A percentile compares a stretch with the other conserved stretches of the same genome.
phyloP scores from a whole-genome alignment of 2,329 filamentous ascomycete genomes.

The Eurotiales sp. region DNA sequence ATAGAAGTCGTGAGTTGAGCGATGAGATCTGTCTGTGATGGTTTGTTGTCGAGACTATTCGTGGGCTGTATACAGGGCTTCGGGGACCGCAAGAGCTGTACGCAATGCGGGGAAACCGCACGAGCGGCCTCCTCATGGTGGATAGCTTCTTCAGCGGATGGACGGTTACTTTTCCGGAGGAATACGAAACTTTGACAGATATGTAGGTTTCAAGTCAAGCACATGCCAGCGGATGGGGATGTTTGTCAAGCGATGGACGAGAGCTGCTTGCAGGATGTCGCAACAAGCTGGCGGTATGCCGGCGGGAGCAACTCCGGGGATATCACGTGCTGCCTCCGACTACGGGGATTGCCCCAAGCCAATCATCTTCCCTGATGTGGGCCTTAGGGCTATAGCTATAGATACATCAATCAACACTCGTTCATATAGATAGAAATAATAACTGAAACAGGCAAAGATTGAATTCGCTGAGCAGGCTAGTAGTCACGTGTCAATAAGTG shows the following conservation, averaged over 20 bases:
- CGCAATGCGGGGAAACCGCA: conserved; percentile 23
- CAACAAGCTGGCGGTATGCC: neutral
- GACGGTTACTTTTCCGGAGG: neutral
- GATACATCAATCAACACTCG: no score
- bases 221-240: neutral
- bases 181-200: neutral
- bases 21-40: conserved; percentile 8
- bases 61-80: conserved; percentile 6
- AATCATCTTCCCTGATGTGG: neutral
- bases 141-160: neutral
- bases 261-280: neutral
- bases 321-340: neutral
- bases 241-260: neutral
- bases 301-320: neutral
- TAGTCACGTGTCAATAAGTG: no score
- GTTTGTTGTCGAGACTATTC: conserved; percentile 22
- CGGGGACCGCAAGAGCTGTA: conserved; percentile 20
- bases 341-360: neutral
- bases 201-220: neutral
- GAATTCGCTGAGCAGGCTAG: no score
- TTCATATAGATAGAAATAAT: no score
- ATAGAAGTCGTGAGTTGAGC: conserved; percentile 28
- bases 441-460: no score
- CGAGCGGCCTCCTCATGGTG: conserved; percentile 32
- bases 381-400: no score